Conservation (phyloP, 2,329 filamentous ascomycete species). For the Lasiodiplodia theobromae region DNA sequence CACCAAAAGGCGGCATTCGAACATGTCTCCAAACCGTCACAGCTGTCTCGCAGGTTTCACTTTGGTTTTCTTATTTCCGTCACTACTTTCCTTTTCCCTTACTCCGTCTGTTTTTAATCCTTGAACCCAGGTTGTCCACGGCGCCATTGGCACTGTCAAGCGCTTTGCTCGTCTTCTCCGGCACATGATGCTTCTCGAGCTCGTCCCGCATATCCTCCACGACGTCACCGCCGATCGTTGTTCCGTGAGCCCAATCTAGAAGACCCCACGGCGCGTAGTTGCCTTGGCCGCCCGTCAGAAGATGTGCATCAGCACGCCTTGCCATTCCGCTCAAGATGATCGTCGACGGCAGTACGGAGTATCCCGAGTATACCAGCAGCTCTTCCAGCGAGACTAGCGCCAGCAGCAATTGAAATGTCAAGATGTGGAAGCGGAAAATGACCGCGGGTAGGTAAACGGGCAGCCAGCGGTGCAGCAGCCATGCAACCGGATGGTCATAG, state of each 20-base stretch:
- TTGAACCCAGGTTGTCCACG: slow-evolving; percentile 39
- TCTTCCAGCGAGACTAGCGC: slow-evolving; percentile 71
- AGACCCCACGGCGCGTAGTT: slow-evolving; percentile 71
- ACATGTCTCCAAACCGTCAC: neutral
- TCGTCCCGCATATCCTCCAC: slow-evolving; percentile 63
- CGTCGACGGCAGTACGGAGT: slow-evolving; percentile 62
- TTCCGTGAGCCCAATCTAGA: slow-evolving; percentile 50
- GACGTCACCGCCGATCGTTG: slow-evolving; percentile 62
- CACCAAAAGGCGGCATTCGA: slow-evolving; percentile 4
- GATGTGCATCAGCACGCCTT: slow-evolving; percentile 65
- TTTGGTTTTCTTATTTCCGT: slow-evolving; percentile 3
- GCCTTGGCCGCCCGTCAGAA: slow-evolving; percentile 61
- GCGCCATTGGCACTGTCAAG: slow-evolving; percentile 37
- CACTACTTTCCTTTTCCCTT: slow-evolving; percentile 33
- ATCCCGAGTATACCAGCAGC: slow-evolving; percentile 71
- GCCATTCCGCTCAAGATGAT: slow-evolving; percentile 66
- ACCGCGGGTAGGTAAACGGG: slow-evolving; percentile 72
- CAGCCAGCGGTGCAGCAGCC: slow-evolving; percentile 68
- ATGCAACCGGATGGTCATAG: slow-evolving; percentile 72
- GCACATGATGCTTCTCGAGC: slow-evolving; percentile 62
- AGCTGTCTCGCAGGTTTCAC: neutral
- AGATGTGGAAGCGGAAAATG: slow-evolving; percentile 71
- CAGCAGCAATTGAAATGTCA: slow-evolving; percentile 74
- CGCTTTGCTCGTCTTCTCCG: slow-evolving; percentile 48
- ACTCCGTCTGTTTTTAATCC: slow-evolving; percentile 37